These are phyloP conservation scores for Candida albicans DNA, from an alignment of 1,139 yeast genomes.

Conservation along the genomic window DNA sequence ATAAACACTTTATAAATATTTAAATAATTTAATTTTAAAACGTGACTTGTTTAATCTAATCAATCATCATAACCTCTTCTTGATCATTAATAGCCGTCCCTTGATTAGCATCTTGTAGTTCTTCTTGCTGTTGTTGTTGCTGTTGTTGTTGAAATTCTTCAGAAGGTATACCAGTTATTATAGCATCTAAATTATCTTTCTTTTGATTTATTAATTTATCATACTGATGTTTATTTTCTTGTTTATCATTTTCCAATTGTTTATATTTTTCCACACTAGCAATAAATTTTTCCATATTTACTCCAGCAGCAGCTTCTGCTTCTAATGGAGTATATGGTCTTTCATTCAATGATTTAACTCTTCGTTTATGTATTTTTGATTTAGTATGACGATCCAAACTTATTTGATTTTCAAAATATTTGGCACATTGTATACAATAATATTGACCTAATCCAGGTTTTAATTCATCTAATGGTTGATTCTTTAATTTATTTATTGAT, in stretches of 20 bases:
- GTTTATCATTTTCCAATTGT: slow-evolving; percentile 38
- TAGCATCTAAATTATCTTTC: slow-evolving; percentile 44
- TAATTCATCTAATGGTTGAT: slow-evolving; percentile 85
- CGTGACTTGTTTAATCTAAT: slow-evolving; percentile 10
- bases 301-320: slow-evolving; percentile 88
- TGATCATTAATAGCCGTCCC: slow-evolving; percentile 1
- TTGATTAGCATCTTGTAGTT: no score
- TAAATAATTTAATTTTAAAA: no score
- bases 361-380: slow-evolving; percentile 80
- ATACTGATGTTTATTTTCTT: slow-evolving; percentile 39
- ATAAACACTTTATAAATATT: no score
- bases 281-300: slow-evolving; percentile 65
- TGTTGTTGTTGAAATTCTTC: slow-evolving; percentile 19
- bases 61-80: slow-evolving; percentile 23
- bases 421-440: slow-evolving; percentile 93
- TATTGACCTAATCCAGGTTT: slow-evolving; percentile 94
- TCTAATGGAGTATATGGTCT: slow-evolving; percentile 87
- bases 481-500: slow-evolving; percentile 60
- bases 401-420: slow-evolving; percentile 77
- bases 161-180: slow-evolving; percentile 36
- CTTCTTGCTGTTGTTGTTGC: slow-evolving; percentile 8
- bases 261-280: slow-evolving; percentile 59
- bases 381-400: slow-evolving; percentile 73
- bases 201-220: slow-evolving; percentile 37
- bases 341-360: slow-evolving; percentile 70